These are phyloP conservation scores for Prosopis cineraria DNA, from an alignment of 306 rosid species.

Conservation along the genomic window DNA sequence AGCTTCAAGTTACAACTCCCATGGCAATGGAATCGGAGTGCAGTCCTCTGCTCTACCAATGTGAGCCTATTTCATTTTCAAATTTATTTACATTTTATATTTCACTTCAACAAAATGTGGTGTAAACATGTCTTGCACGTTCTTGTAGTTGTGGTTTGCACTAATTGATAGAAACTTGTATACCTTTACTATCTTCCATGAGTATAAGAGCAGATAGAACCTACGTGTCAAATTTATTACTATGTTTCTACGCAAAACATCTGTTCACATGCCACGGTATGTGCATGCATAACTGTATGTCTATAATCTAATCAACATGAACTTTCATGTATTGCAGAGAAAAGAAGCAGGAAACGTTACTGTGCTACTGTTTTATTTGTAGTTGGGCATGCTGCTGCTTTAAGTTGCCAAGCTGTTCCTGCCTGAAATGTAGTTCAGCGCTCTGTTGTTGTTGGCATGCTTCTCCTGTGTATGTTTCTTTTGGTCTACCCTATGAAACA, in stretches of 20 bases:
- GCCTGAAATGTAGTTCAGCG: neutral
- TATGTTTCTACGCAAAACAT: neutral
- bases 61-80: constrained; percentile 52
- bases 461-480: constrained; percentile 47
- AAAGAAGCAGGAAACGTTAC: constrained; percentile 31
- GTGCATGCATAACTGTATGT: constrained; percentile 10
- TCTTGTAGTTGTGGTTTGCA: neutral
- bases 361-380: neutral
- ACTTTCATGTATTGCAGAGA: constrained; percentile 55
- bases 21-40: constrained; percentile 37
- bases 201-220: neutral
- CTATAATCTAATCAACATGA: constrained; percentile 32
- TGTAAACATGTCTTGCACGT: neutral
- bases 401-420: constrained; percentile 37
- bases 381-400: constrained; percentile 29
- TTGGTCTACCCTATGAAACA: constrained; percentile 32
- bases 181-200: neutral
- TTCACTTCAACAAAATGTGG: neutral
- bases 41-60: constrained; percentile 56
- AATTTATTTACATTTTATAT: neutral
- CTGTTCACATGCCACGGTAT: constrained; percentile 12
- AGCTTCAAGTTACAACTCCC: constrained; percentile 32
- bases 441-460: constrained; percentile 36
- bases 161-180: neutral
- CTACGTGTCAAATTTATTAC: neutral